Evolutionary conservation across 805 yeast genomes (phyloP).

Genomic region (Scheffersomyces spartinae): DNA sequence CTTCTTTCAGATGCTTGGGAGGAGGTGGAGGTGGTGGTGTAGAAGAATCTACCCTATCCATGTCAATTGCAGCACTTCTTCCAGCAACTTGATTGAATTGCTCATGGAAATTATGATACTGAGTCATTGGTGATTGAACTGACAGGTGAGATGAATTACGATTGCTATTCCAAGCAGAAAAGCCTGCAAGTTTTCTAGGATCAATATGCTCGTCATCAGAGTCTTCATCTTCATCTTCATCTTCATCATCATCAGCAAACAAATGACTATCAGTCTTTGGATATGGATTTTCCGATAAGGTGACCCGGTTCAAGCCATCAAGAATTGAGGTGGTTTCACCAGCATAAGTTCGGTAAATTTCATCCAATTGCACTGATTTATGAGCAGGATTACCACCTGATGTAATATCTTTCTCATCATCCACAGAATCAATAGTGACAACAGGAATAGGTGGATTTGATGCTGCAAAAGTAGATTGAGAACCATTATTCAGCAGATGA

Average conservation of each 20-base stretch:
- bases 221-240: conserved; percentile 12
- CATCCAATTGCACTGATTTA: too few relatives aligned
- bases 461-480: too few relatives aligned
- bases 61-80: conserved; percentile 1
- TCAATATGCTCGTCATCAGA: conserved; percentile 13
- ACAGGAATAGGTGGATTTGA: too few relatives aligned
- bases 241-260: conserved; percentile 16
- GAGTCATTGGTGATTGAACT: conserved; percentile 32
- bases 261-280: conserved; percentile 27
- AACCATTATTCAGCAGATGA: conserved; percentile 23
- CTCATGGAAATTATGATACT: conserved; percentile 28
- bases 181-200: conserved; percentile 11
- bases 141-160: conserved; percentile 26
- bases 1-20: conserved; percentile 2
- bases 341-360: too few relatives aligned
- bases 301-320: background rate
- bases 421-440: too few relatives aligned
- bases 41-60: conserved; percentile 6
- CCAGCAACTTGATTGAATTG: conserved; percentile 20
- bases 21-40: conserved; percentile 16
- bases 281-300: conserved; percentile 7
- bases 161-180: conserved; percentile 16
- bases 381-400: too few relatives aligned
- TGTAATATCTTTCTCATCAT: too few relatives aligned
- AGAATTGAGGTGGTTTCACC: too few relatives aligned